Base-by-base conservation (phyloP, 495 filamentous ascomycete genomes). In the Penicillium odoratum region DNA sequence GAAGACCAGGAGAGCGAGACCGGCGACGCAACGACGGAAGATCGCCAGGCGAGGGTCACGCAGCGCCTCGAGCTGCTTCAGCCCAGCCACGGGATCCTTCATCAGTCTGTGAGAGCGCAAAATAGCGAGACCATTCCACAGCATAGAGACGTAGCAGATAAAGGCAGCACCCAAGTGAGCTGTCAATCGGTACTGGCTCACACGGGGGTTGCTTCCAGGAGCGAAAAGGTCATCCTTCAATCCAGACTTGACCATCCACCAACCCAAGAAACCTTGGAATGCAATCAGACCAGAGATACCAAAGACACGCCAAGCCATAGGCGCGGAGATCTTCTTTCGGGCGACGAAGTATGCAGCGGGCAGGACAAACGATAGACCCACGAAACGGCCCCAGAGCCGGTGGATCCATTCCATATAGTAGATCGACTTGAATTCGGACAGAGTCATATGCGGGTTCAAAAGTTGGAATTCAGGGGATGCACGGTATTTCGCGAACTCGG, bases 381-480 rank as follows among this genome's bases (percentile, higher is more conserved):
- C 87, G 52, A 96, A 79, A 47, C 94, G 85, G n/a, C 95, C 94
- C 92, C 94, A 97, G 44, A 97, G 83, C 16, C 94, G 85, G 74
- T 98, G 94, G 5, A 88, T 85, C 95, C 95, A 98, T 81, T 98
- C 94, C 95, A 98, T 98, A 72, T 87, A 98, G 81, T 98, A 98
- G 59, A 98, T 98, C 71, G 91, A 89, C 72, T 98, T 97, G 77
- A 97, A 98, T 67, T 97, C 95, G 33, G 84, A 82, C 33, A 98
- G 76, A 31, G 77, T 87, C 94, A 98, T 98, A 67, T 91, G 82
- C 18, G 92, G 84, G 75, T 98, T 98, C 47, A 98, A 78, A 30
- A 90, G 82, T 64, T 88, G 84, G 78, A 90, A 98, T 74, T 98
- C 94, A 53, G 94, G 94, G 3, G 91, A 95, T 21, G 86, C 83